A percentile compares a stretch with the other conserved stretches of the same genome.
Evolutionary conservation across 257 asterid species (phyloP).

Genomic region (Oldenlandia corymbosa): DNA sequence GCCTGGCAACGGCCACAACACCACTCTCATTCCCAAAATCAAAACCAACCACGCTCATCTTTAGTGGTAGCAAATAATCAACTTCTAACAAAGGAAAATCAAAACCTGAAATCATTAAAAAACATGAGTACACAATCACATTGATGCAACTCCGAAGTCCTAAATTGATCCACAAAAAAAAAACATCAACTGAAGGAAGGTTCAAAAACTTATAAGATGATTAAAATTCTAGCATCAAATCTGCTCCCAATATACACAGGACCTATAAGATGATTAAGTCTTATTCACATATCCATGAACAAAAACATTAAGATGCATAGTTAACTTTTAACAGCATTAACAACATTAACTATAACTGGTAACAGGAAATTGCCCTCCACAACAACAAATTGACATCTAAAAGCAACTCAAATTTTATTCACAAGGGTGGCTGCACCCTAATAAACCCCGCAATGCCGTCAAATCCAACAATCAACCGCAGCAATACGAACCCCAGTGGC

Average conservation of each 20-base stretch:
- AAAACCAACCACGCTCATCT: conserved; percentile 98
- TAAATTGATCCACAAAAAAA: background rate
- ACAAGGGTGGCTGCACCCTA: too few species aligned
- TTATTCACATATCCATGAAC: background rate
- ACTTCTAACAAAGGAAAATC: background rate
- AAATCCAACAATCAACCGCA: background rate
- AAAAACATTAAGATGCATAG: background rate
- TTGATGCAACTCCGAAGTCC: background rate
- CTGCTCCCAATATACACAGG: too few species aligned
- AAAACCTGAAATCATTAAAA: conserved; percentile 26
- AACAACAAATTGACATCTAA: background rate
- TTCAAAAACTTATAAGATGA: too few species aligned
- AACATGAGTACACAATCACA: background rate
- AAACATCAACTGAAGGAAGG: background rate
- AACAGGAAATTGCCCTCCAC: background rate
- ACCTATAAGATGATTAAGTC: too few species aligned
- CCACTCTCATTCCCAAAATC: conserved; percentile 91
- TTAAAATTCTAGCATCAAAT: background rate
- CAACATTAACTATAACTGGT: too few species aligned
- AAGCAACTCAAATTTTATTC: too few species aligned
- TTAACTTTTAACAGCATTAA: too few species aligned
- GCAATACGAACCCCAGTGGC: background rate
- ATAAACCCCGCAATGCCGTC: background rate
- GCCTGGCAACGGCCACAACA: conserved; percentile 96
- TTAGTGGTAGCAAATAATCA: conserved; percentile 23